These are phyloP conservation scores for Plectranthus barbatus DNA, from an alignment of 257 asterid genomes.

Conservation along the genomic window DNA sequence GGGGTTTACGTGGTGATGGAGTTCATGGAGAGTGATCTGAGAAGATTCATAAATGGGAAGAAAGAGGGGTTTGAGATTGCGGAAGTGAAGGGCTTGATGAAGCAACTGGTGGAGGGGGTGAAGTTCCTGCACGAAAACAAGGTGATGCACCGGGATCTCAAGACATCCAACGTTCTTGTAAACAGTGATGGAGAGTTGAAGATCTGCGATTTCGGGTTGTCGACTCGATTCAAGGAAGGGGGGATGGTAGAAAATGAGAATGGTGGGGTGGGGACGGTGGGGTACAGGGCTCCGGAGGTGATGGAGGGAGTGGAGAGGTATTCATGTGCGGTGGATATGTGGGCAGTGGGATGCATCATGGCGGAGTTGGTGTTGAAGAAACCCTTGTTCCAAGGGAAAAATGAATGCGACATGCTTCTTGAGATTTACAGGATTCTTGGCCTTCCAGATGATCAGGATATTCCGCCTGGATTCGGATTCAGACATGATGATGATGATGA, in stretches of 20 bases:
- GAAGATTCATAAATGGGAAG: neutral
- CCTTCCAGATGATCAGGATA: neutral
- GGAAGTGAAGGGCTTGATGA: neutral
- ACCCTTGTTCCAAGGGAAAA: neutral
- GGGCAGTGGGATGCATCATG: neutral
- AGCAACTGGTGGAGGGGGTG: neutral
- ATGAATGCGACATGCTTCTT: neutral
- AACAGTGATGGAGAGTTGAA: neutral
- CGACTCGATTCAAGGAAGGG: neutral
- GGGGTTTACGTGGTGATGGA: neutral
- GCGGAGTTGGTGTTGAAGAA: neutral
- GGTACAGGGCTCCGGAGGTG: neutral
- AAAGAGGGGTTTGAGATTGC: neutral
- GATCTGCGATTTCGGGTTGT: neutral
- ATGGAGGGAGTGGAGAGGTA: neutral
- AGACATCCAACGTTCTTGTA: neutral
- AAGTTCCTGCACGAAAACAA: neutral
- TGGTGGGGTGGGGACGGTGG: neutral
- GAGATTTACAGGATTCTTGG: neutral
- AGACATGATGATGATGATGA: neutral
- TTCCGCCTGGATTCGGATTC: no score
- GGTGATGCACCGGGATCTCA: neutral
- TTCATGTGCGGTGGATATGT: neutral
- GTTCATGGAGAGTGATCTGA: neutral
- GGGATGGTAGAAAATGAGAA: neutral